Percentiles rank a stretch among this genome's conserved stretches.
phyloP scores from a whole-genome alignment of 2,329 filamentous ascomycete species.

The Fusarium multiceps region DNA sequence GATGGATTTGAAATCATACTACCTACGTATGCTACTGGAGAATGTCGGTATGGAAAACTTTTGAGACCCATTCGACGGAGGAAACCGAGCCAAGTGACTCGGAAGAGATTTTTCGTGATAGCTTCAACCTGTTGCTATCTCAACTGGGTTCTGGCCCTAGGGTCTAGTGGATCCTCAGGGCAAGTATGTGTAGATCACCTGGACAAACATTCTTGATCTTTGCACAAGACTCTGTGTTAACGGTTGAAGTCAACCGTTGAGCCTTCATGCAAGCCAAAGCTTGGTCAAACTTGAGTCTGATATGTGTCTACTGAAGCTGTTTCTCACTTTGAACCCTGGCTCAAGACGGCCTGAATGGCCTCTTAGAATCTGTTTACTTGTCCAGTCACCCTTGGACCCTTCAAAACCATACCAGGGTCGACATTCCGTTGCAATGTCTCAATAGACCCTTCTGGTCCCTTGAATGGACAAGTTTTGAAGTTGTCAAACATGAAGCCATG shows the following conservation, averaged over 20 bases:
- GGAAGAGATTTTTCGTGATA: constrained; percentile 20
- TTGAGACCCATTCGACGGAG: neutral
- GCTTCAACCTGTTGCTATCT: constrained; percentile 22
- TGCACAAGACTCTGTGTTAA: neutral
- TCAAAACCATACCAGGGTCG: neutral
- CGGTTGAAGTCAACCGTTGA: constrained; percentile 22
- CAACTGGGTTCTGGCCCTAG: constrained; percentile 12
- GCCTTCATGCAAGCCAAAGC: neutral
- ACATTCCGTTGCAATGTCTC: constrained; percentile 13
- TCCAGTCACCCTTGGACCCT: neutral
- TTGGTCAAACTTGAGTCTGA: neutral
- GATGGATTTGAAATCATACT: neutral
- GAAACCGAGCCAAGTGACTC: neutral
- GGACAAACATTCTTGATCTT: neutral
- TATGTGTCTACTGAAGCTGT: neutral
- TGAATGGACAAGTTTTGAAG: neutral
- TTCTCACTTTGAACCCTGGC: neutral
- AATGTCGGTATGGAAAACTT: neutral
- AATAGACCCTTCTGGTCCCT: constrained; percentile 3
- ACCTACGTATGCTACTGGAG: neutral
- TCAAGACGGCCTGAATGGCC: neutral
- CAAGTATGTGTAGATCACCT: neutral
- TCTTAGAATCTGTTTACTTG: neutral
- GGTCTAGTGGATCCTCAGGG: constrained; percentile 9
- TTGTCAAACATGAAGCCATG: constrained; percentile 6